phyloP scores from a whole-genome alignment of 176 grass and related monocot genomes.

The Chloris gayana region DNA sequence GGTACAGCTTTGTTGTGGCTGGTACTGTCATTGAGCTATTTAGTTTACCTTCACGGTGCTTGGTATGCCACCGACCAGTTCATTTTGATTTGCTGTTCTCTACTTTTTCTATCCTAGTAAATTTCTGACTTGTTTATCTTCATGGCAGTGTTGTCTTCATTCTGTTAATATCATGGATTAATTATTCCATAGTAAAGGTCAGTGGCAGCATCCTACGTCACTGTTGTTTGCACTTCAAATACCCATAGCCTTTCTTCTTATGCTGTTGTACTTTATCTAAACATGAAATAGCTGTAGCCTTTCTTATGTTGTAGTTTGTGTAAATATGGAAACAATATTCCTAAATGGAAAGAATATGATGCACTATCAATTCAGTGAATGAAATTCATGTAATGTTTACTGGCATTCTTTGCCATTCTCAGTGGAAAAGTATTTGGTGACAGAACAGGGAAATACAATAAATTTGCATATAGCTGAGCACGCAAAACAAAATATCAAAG shows the following conservation, averaged over 20 bases:
- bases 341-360: neutral
- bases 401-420: neutral
- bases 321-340: neutral
- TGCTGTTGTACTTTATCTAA: too few relatives aligned
- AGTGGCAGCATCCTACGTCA: conserved; percentile 20
- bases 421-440: neutral
- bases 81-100: neutral
- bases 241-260: neutral
- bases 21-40: conserved; percentile 73
- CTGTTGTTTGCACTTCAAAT: neutral
- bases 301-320: neutral
- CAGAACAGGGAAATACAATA: neutral
- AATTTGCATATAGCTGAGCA: neutral
- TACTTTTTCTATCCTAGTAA: neutral
- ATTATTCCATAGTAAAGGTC: conserved; percentile 87
- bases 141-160: conserved; percentile 76
- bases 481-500: neutral
- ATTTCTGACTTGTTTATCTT: conserved; percentile 34
- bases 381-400: neutral
- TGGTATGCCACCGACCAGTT: conserved; percentile 51
- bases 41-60: conserved; percentile 88
- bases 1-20: conserved; percentile 80
- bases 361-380: neutral
- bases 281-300: too few relatives aligned
- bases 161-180: conserved; percentile 62